Conservation (phyloP, 2,329 filamentous ascomycete genomes). For the Arthrobotrys musiformis region DNA sequence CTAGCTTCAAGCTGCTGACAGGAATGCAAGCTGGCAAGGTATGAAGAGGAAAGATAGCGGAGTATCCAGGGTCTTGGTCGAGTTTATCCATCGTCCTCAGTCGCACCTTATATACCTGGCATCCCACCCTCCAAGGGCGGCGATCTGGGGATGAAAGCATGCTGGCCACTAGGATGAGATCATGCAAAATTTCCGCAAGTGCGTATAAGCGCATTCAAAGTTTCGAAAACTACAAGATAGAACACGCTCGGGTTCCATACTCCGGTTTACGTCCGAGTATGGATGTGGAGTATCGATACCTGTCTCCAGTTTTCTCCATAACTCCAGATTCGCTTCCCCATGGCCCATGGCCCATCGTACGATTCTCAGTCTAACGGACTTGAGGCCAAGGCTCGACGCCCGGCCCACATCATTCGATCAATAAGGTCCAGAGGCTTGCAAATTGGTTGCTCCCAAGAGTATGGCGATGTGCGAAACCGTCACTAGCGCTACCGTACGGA, state of each 20-base stretch:
- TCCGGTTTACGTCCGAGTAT: conserved; percentile 55
- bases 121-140: conserved; percentile 32
- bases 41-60: conserved; percentile 48
- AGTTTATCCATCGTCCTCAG: conserved; percentile 51
- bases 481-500: conserved; percentile 45
- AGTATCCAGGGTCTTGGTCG: conserved; percentile 46
- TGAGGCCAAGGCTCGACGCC: conserved; percentile 38
- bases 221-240: conserved; percentile 22
- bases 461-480: conserved; percentile 50
- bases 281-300: conserved; percentile 48
- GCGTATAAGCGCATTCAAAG: conserved; percentile 33
- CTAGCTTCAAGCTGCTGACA: conserved; percentile 28
- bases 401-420: conserved; percentile 39
- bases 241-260: conserved; percentile 46
- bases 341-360: conserved; percentile 40
- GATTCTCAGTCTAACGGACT: conserved; percentile 51
- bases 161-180: conserved; percentile 51
- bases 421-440: conserved; percentile 44
- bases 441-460: conserved; percentile 28
- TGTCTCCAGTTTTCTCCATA: conserved; percentile 51
- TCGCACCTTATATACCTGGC: conserved; percentile 47
- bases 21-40: conserved; percentile 37
- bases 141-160: conserved; percentile 55
- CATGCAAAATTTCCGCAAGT: conserved; percentile 57
- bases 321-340: conserved; percentile 47